phyloP scores from a whole-genome alignment of 257 asterid species.

The Solanum acaule region DNA sequence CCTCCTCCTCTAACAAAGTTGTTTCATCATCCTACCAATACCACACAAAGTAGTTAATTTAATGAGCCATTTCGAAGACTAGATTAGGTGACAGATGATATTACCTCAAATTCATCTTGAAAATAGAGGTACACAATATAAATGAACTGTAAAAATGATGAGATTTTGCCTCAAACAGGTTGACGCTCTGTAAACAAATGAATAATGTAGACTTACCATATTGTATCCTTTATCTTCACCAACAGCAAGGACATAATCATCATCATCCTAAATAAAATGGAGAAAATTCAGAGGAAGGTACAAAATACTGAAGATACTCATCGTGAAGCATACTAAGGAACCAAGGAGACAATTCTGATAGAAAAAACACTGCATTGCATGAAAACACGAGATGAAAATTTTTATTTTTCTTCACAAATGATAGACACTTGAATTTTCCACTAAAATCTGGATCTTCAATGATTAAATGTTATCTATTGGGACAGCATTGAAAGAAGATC shows the following conservation, averaged over 20 bases:
- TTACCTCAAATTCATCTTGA: background rate
- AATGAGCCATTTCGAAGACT: background rate
- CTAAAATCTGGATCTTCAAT: background rate
- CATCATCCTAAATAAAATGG: constrained; percentile 60
- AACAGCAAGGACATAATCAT: constrained; percentile 58
- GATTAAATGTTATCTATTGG: background rate
- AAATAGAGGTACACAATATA: background rate
- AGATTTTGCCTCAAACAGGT: background rate
- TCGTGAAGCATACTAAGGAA: background rate
- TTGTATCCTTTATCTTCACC: constrained; percentile 54
- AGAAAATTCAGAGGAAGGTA: background rate
- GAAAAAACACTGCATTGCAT: background rate
- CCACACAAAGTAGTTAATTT: background rate
- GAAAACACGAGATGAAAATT: background rate
- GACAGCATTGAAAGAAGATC: background rate
- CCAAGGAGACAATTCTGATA: background rate
- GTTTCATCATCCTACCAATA: constrained; percentile 85
- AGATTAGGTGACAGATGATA: background rate
- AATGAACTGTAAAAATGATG: background rate
- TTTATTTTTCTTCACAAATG: background rate
- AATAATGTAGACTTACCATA: constrained; percentile 32
- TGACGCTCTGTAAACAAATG: background rate
- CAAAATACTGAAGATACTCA: background rate
- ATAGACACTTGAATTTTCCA: background rate
- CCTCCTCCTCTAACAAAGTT: constrained; percentile 87